phyloP scores from a whole-genome alignment of 306 rosid species.

The Gleditsia sinensis region DNA sequence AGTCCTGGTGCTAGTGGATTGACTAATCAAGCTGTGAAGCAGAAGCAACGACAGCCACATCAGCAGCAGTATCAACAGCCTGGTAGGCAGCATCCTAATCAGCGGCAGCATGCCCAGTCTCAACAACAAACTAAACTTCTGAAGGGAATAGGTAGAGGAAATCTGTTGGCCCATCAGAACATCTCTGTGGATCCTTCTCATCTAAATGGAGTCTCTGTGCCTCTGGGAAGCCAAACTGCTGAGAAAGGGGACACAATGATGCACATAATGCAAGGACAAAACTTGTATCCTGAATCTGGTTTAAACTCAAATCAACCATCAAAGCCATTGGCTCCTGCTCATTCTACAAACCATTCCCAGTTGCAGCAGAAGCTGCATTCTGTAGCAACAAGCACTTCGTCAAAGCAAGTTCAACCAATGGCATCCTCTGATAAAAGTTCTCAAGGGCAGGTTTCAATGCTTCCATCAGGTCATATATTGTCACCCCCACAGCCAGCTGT shows the following conservation, averaged over 20 bases:
- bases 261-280: conserved; percentile 83
- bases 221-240: conserved; percentile 77
- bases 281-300: conserved; percentile 70
- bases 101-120: conserved; percentile 69
- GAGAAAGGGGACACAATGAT: conserved; percentile 88
- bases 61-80: conserved; percentile 80
- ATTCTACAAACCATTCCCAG: conserved; percentile 71
- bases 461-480: conserved; percentile 54
- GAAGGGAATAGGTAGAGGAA: conserved; percentile 89
- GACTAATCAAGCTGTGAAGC: conserved; percentile 75
- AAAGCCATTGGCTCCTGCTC: conserved; percentile 63
- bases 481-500: conserved; percentile 58
- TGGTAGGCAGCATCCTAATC: conserved; percentile 91
- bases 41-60: conserved; percentile 70
- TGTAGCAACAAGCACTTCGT: conserved; percentile 55
- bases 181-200: conserved; percentile 71
- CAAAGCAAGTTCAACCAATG: conserved; percentile 67
- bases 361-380: conserved; percentile 66
- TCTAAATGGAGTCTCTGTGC: conserved; percentile 70
- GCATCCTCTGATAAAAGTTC: conserved; percentile 63
- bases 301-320: conserved; percentile 61
- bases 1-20: conserved; percentile 68
- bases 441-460: conserved; percentile 62
- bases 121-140: conserved; percentile 78
- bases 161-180: conserved; percentile 63